A percentile compares a stretch with the other conserved stretches of the same genome.
Conservation (phyloP, 768 basidiomycete genomes). For the Tulasnella sp. region DNA sequence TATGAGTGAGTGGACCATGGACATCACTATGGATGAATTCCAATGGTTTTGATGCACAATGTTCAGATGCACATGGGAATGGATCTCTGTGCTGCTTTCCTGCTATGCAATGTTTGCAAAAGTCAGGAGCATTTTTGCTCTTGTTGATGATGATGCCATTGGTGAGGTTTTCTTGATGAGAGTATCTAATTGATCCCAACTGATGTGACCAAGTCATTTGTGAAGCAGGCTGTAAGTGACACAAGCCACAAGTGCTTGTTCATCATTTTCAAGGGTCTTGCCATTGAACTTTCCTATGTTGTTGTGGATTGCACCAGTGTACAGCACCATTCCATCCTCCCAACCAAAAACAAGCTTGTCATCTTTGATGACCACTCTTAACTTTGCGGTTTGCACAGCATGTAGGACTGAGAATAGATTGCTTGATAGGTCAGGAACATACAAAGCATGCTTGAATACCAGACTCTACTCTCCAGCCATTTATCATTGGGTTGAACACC, state of each 20-base stretch:
- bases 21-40: constrained; percentile 14
- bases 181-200: background rate
- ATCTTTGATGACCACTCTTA: background rate
- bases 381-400: background rate
- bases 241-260: background rate
- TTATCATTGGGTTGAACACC: background rate
- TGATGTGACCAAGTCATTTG: constrained; percentile 3
- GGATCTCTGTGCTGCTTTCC: constrained; percentile 13
- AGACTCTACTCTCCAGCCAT: background rate
- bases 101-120: constrained; percentile 9
- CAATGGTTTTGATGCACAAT: background rate
- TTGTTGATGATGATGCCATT: background rate
- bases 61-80: background rate
- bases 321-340: background rate
- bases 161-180: background rate
- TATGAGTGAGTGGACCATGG: constrained; percentile 8
- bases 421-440: background rate
- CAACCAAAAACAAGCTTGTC: background rate
- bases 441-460: background rate
- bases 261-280: background rate
- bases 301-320: background rate
- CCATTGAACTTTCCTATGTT: background rate
- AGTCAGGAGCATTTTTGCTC: background rate
- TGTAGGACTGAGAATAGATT: background rate
- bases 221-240: background rate